These are phyloP conservation scores for Nematodospora valgi DNA, from an alignment of 805 yeast species.

Conservation along the genomic window DNA sequence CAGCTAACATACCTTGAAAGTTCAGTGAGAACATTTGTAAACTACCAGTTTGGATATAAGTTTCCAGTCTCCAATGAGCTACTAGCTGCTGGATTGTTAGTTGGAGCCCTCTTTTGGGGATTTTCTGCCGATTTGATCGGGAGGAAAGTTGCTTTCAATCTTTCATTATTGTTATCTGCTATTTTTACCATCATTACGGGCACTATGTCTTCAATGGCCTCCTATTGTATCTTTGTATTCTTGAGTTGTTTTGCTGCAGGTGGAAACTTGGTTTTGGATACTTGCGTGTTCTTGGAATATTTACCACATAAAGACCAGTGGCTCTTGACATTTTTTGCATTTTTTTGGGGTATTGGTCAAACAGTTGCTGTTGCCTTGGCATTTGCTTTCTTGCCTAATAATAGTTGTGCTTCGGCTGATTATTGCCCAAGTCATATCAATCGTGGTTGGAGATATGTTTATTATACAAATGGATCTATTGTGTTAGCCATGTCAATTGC, in stretches of 20 bases:
- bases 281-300: constrained; percentile 51
- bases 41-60: constrained; percentile 23
- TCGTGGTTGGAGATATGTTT: constrained; percentile 61
- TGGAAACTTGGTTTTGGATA: constrained; percentile 55
- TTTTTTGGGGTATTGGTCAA: constrained; percentile 65
- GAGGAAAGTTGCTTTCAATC: constrained; percentile 49
- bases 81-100: constrained; percentile 41
- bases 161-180: constrained; percentile 46
- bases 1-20: constrained; percentile 23
- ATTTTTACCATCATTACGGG: constrained; percentile 53
- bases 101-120: constrained; percentile 58
- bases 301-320: constrained; percentile 50
- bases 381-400: constrained; percentile 53
- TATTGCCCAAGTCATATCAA: constrained; percentile 46
- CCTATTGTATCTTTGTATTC: constrained; percentile 48
- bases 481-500: constrained; percentile 38
- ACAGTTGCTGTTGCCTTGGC: constrained; percentile 51
- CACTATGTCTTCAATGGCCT: constrained; percentile 46
- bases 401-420: constrained; percentile 39
- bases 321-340: constrained; percentile 46
- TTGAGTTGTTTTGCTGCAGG: constrained; percentile 48
- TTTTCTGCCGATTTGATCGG: constrained; percentile 55
- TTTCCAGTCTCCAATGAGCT: constrained; percentile 25
- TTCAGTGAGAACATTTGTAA: constrained; percentile 21
- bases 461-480: constrained; percentile 47